Evolutionary conservation across 768 basidiomycete species (phyloP).

Genomic region (Glaciozyma martinii): DNA sequence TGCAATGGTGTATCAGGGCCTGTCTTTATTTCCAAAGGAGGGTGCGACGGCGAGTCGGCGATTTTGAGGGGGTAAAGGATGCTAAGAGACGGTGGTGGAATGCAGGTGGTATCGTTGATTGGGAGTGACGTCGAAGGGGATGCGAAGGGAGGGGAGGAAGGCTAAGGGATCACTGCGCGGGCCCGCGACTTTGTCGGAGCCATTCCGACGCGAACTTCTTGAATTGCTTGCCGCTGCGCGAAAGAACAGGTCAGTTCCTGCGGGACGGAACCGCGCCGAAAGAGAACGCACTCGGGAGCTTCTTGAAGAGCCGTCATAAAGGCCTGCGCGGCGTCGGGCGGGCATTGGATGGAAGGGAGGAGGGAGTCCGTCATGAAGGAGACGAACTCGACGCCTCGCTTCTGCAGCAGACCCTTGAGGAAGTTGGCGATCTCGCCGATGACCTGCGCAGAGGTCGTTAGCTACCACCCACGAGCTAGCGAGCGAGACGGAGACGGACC

Average conservation of each 20-base stretch:
- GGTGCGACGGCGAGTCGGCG: too few species aligned
- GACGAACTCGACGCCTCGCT: conserved; percentile 70
- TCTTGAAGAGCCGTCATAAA: conserved; percentile 27
- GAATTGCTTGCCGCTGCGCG: conserved; percentile 26
- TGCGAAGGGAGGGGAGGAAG: neutral
- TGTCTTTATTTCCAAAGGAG: too few species aligned
- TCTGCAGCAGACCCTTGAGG: conserved; percentile 65
- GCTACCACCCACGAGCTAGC: neutral
- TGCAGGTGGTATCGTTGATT: too few species aligned
- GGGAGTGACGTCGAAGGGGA: too few species aligned
- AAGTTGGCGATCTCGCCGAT: conserved; percentile 81
- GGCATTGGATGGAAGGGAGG: conserved; percentile 83
- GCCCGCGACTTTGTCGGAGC: conserved; percentile 6
- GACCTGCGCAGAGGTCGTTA: conserved; percentile 48
- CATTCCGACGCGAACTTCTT: conserved; percentile 28
- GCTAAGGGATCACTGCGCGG: neutral
- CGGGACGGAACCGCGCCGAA: too few species aligned
- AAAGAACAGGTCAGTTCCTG: neutral
- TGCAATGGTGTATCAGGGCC: too few species aligned
- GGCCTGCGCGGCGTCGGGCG: conserved; percentile 48
- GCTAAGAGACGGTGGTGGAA: too few species aligned
- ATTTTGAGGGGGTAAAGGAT: too few species aligned
- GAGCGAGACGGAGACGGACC: conserved; percentile 46
- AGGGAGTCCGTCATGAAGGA: conserved; percentile 68
- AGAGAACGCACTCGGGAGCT: conserved; percentile 27